Base-by-base conservation (phyloP, 2,329 filamentous ascomycete genomes). In the Aspergillus sp. region DNA sequence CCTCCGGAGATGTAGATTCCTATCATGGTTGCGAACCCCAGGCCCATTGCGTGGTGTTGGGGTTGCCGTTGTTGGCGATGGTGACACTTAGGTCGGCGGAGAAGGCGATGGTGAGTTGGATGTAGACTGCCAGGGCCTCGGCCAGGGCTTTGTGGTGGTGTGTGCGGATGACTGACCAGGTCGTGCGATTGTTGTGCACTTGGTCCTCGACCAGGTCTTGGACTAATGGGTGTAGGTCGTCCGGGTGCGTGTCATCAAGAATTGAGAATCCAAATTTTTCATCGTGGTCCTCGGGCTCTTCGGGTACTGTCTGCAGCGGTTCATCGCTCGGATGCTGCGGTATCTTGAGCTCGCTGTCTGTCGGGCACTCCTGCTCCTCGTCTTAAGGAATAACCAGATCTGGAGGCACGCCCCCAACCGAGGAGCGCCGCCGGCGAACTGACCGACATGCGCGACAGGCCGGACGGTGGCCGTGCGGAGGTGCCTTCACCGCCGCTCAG, bases 1-100 rank as follows among this genome's bases (percentile, higher is more conserved):
- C 72, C 73, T 67, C 72, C 72, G 17, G 68, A 71, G 32, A 75
- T 68, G 49, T 74, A 74, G 52, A 75, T 74, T 7, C 63, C 73
- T 27, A 73, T 65, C 74, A 80, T 82, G 19, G 73, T 72, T 1
- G 74, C 77, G 12, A 81, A 65, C 78, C 79, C 78, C 78, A 81
- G 4, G 72, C 69, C 68, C 66, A 73, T 22, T 62, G 59, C 3
- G 70, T 68, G 7, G 72, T 71, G 51, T 71, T 68, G 3, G 72
- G 71, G 27, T 74, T 76, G 1, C 69, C 70, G 1, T 64, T 58
- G 15, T 60, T 51, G 19, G 62, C 61, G 12, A 64, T 30, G 10
- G 72, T 72, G 25, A 76, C 70, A 1, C 70, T 69, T 1, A 79
- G 63, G 47, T 79, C 74, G 10, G 72, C 71, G 43, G 69, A 74